Evolutionary conservation across 768 basidiomycete genomes (phyloP).

Genomic region (Termitomyces sp.): DNA sequence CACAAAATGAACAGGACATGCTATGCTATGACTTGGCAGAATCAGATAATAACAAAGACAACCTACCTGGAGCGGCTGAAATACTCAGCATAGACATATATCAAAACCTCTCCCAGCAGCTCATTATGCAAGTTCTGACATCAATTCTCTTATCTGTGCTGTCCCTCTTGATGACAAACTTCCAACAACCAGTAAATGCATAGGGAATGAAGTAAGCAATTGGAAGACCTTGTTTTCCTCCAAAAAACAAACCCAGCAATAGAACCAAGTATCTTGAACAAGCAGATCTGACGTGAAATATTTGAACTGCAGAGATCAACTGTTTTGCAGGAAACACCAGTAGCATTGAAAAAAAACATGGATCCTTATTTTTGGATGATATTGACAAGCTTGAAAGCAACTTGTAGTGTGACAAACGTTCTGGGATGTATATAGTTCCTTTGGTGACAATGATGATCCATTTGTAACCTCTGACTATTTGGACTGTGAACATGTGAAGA

Average conservation of each 20-base stretch:
- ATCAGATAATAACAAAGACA: conserved; percentile 37
- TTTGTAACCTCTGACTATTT: conserved; percentile 22
- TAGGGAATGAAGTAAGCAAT: background rate
- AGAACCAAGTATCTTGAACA: background rate
- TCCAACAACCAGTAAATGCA: background rate
- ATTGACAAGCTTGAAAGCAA: background rate
- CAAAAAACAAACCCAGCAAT: too few species aligned
- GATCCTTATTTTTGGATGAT: conserved; percentile 8
- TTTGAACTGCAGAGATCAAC: background rate
- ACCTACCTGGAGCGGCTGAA: conserved; percentile 34
- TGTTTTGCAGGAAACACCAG: background rate
- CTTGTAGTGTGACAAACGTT: background rate
- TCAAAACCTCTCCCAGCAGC: too few species aligned
- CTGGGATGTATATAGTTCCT: background rate
- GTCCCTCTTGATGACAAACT: too few species aligned
- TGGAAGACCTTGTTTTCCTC: background rate
- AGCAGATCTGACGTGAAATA: background rate
- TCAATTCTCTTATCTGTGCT: too few species aligned
- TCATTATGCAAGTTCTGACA: too few species aligned
- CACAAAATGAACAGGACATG: conserved; percentile 6
- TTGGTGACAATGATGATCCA: conserved; percentile 18
- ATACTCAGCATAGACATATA: too few species aligned
- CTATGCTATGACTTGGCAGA: conserved; percentile 17
- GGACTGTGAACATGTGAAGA: background rate
- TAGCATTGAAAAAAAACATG: background rate